phyloP scores from a whole-genome alignment of 768 basidiomycete species.

The Naganishia vaughanmartiniae region DNA sequence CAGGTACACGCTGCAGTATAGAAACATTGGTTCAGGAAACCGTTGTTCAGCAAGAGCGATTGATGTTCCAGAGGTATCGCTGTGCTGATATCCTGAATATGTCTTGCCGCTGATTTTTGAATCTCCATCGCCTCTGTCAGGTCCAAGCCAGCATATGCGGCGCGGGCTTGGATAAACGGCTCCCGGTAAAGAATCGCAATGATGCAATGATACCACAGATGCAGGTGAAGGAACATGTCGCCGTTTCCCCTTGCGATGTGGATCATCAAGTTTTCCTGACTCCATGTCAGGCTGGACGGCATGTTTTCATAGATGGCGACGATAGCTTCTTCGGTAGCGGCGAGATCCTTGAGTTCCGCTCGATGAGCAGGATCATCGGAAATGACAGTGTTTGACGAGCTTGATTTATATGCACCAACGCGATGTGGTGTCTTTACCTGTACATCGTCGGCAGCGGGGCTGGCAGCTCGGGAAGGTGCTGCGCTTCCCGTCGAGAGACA shows the following conservation, averaged over 20 bases:
- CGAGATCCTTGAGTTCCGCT: slow-evolving; percentile 15
- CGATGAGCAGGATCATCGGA: slow-evolving; percentile 23
- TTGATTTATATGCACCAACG: not conserved
- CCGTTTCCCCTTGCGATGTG: slow-evolving; percentile 18
- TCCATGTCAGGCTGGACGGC: slow-evolving; percentile 19
- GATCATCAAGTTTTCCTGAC: slow-evolving; percentile 18
- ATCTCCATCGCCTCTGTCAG: slow-evolving; percentile 24
- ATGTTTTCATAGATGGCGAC: slow-evolving; percentile 23
- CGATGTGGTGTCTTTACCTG: slow-evolving; percentile 20
- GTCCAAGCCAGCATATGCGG: slow-evolving; percentile 6
- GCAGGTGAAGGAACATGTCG: slow-evolving; percentile 26
- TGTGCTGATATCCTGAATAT: slow-evolving; percentile 20
- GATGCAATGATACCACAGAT: slow-evolving; percentile 26
- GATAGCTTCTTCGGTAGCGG: slow-evolving; percentile 20
- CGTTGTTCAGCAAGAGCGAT: slow-evolving; percentile 18
- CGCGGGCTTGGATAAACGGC: slow-evolving; percentile 24
- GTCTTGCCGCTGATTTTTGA: slow-evolving; percentile 22
- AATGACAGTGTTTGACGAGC: not conserved
- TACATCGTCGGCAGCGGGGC: slow-evolving; percentile 14
- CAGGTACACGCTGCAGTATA: slow-evolving; percentile 23
- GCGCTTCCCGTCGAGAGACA: slow-evolving; percentile 17
- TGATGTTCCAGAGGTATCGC: slow-evolving; percentile 18
- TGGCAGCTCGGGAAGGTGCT: slow-evolving; percentile 15
- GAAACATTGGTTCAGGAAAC: slow-evolving; percentile 21
- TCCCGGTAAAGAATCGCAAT: slow-evolving; percentile 22